Evolutionary conservation across 495 filamentous ascomycete species (phyloP), one percentile per base, ranked within the genome.

Genomic region (Aspergillus sparsus): DNA sequence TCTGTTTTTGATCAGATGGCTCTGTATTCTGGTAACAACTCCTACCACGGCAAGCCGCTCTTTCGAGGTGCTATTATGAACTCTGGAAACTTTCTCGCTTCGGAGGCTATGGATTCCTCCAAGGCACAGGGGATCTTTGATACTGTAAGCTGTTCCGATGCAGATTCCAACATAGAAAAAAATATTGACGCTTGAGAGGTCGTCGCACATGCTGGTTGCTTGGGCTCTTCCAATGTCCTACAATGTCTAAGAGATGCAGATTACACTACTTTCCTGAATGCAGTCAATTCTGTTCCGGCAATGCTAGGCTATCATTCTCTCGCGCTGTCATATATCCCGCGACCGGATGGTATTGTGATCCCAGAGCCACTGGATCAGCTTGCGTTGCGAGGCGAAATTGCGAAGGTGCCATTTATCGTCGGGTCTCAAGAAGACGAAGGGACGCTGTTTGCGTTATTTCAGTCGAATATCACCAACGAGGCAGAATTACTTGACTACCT

Each of bases 101-200:
- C 86, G 0, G 76, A 83, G 15, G 71, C 74, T 5, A 79, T 87
- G 9, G 84, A 87, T 62, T 77, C 78, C 54, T 66, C 75, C 55
- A 83, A 85, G 68, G 78, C 73, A 15, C 84, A 88, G 55, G 74
- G 60, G 5, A 62, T 88, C 16, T 88, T 85, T 66, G 73, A 88
- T 63, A 65, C 58, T 2, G 86, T 87, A 3, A 81, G 85, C 11
- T 27, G 21, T 53, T 36, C 2, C 63, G 65, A 37, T 80, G 79
- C 21, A 83, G 83, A 15, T 83, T 36, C 11, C 6, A 15, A 15
- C 13, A 60, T n/a, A 27, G 8, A n/a, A 8, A 46, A 46, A 5
- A 16, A 16, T 46, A 16, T 16, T 46, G 18, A 46, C 7, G 12
- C 15, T 8, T 42, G 7, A 12, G 12, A 53, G 50, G 50, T 53